Evolutionary conservation across 305 asterid species (phyloP).

Genomic region (Nicotiana rustica): DNA sequence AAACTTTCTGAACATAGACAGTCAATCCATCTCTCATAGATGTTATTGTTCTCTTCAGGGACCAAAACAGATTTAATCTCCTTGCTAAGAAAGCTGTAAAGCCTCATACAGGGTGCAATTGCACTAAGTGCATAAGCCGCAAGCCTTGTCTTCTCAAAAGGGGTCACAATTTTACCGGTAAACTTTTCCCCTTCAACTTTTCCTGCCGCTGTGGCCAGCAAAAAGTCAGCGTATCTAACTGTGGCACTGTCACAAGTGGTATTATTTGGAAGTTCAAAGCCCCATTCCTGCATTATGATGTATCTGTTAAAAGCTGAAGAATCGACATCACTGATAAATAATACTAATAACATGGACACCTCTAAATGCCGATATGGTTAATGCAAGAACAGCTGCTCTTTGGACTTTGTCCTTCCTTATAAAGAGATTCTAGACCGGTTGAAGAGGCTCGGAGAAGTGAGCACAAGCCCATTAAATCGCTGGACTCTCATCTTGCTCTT

Average conservation of each 20-base stretch:
- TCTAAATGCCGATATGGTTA: neutral
- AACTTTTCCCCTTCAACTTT: slow-evolving; percentile 65
- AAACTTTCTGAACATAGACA: slow-evolving; percentile 60
- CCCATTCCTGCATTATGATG: slow-evolving; percentile 61
- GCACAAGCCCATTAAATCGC: slow-evolving; percentile 19
- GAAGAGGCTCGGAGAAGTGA: neutral
- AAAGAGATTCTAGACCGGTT: neutral
- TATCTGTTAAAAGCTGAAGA: neutral
- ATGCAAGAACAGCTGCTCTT: slow-evolving; percentile 1
- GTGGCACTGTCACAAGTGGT: slow-evolving; percentile 52
- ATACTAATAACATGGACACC: neutral
- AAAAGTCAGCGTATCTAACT: slow-evolving; percentile 63
- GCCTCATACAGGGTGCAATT: slow-evolving; percentile 81
- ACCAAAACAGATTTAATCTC: slow-evolving; percentile 56
- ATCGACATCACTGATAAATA: slow-evolving; percentile 15
- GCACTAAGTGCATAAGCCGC: slow-evolving; percentile 73
- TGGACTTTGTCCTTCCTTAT: neutral
- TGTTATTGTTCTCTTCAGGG: slow-evolving; percentile 52
- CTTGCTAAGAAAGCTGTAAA: slow-evolving; percentile 58
- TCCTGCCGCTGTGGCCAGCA: slow-evolving; percentile 72
- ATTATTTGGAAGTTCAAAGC: slow-evolving; percentile 67
- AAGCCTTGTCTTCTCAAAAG: slow-evolving; percentile 73
- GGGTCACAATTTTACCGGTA: slow-evolving; percentile 64
- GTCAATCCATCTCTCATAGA: slow-evolving; percentile 70
- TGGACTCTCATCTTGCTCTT: neutral